Percentiles rank a stretch among this genome's conserved stretches.
Evolutionary conservation across 495 filamentous ascomycete genomes (phyloP).

Genomic region (Penicillium cataractarum): DNA sequence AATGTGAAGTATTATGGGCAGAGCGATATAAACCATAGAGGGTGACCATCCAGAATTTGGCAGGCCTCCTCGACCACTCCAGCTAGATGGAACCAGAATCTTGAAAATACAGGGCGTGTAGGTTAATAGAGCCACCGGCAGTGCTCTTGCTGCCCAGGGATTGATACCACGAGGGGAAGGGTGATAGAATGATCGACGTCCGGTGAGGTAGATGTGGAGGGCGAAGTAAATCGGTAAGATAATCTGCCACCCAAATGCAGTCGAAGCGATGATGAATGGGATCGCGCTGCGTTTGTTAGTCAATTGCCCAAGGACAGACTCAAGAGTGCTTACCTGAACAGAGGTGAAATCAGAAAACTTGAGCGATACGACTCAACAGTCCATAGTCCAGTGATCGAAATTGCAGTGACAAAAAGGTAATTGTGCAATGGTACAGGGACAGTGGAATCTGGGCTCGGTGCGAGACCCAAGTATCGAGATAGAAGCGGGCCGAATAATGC

Average conservation of each 20-base stretch:
- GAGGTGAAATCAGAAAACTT: neutral
- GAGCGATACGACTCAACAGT: neutral
- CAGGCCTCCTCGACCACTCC: neutral
- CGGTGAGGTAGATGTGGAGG: neutral
- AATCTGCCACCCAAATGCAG: neutral
- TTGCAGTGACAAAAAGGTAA: neutral
- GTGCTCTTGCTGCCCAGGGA: neutral
- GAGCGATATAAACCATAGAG: neutral
- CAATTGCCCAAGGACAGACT: neutral
- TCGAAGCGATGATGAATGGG: neutral
- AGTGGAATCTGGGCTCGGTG: neutral
- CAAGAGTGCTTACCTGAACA: neutral
- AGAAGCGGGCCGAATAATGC: neutral
- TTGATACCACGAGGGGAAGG: neutral
- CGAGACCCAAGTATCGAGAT: neutral
- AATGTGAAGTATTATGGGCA: neutral
- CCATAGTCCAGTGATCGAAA: neutral
- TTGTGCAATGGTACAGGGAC: neutral
- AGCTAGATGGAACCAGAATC: neutral
- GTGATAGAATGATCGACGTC: neutral
- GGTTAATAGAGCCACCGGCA: neutral
- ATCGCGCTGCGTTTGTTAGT: neutral
- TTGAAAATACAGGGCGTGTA: neutral
- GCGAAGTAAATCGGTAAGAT: neutral
- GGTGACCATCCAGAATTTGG: neutral